Evolutionary conservation across 2,329 filamentous ascomycete genomes (phyloP), one percentile per base, ranked within the genome.

Genomic region (Eutypella sp.): DNA sequence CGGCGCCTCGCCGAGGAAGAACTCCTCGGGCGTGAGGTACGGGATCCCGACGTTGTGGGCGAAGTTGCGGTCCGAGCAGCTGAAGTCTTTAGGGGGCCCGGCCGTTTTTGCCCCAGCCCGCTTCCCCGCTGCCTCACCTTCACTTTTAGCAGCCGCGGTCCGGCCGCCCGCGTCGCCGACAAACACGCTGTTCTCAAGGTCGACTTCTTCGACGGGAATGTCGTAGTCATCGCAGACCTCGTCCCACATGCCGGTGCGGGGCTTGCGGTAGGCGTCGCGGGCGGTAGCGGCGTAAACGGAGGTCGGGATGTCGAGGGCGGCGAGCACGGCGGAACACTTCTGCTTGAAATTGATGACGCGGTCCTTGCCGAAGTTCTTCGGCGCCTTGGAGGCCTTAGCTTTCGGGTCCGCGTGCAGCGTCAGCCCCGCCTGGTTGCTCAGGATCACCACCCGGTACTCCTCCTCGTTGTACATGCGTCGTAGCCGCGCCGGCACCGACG

Each of bases 1-100:
- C 1, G 85, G 73, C 20, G 76, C 59, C 55, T 89, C 79, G 2
- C 76, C 76, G 1, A 92, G 76, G 61, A 97, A 97, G 68, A 85
- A 96, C 64, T 96, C 91, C 61, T 99, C 93, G 0, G 93, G 93
- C 0, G 92, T 96, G 47, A 82, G 72, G 64, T 92, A 99, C 11
- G 70, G 62, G 53, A 99, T 80, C 4, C 88, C 88, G 11, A 91
- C 69, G 59, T 99, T 97, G 50, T 84, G 75, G 3, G 93, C 92
- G 57, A 97, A 85, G 58, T 96, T 87, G 47, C 89, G 70, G 58
- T 85, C 81, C 8, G 80, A 83, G 55, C 79, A 84, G 58, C 79
- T 82, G 48, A 84, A 84, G 59, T 85, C 81, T 52, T 79, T 82
- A 3, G 66, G 54, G 1, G 59, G 53, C 8, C 57, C 61, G 1